phyloP scores from a whole-genome alignment of 208 protist species.

The Acanthamoeba triangularis region DNA sequence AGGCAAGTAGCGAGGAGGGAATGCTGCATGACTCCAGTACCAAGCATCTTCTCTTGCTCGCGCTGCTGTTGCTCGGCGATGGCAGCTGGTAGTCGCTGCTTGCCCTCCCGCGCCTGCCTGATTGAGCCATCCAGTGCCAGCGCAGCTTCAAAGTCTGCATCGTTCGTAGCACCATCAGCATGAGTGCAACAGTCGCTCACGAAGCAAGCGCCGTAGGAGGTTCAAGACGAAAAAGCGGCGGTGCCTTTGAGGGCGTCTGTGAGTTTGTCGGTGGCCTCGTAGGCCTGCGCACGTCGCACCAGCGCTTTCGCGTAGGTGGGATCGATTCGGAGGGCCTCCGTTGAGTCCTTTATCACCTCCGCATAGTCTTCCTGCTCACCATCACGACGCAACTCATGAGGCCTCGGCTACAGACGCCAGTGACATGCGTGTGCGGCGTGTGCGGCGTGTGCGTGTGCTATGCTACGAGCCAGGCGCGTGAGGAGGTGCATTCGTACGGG shows the following conservation, averaged over 20 bases:
- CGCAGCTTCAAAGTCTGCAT: slow-evolving; percentile 92
- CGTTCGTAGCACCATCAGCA: neutral
- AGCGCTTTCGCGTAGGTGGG: slow-evolving; percentile 93
- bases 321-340: slow-evolving; percentile 94
- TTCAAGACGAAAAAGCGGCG: neutral
- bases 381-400: neutral
- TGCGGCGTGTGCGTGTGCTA: no score
- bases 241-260: slow-evolving; percentile 90
- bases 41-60: slow-evolving; percentile 96
- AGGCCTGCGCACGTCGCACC: slow-evolving; percentile 94
- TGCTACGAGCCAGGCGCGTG: neutral
- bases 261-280: slow-evolving; percentile 94
- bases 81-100: slow-evolving; percentile 86
- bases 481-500: neutral
- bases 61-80: slow-evolving; percentile 94
- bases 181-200: no score
- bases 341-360: slow-evolving; percentile 92
- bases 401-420: neutral
- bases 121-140: slow-evolving; percentile 90
- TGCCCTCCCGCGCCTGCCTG: slow-evolving; percentile 87
- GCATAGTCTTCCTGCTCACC: slow-evolving; percentile 78
- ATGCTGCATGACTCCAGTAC: slow-evolving; percentile 47
- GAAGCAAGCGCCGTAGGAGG: no score
- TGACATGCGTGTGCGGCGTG: neutral
- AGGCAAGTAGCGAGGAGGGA: neutral